These are phyloP conservation scores for Aeschynomene evenia DNA, from an alignment of 306 rosid genomes.

Conservation along the genomic window DNA sequence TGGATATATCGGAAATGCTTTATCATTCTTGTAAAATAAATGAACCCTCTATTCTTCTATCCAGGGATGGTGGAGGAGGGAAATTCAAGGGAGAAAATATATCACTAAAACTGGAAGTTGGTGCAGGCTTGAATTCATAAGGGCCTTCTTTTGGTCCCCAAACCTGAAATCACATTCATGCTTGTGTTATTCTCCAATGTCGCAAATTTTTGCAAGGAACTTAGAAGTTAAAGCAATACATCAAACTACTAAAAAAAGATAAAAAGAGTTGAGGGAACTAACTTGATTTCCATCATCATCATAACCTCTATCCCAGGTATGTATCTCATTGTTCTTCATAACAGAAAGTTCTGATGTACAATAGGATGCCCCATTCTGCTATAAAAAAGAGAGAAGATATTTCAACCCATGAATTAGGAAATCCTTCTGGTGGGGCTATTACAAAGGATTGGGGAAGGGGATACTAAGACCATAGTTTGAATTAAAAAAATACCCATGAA, in stretches of 20 bases:
- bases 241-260: conserved; percentile 19
- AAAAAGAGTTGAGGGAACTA: conserved; percentile 27
- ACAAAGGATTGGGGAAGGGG: not conserved
- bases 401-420: no score
- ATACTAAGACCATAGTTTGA: not conserved
- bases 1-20: conserved; percentile 19
- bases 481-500: conserved; percentile 76
- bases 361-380: conserved; percentile 88
- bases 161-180: conserved; percentile 50
- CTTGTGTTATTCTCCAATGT: not conserved
- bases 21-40: conserved; percentile 70
- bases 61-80: conserved; percentile 55
- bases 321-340: conserved; percentile 90
- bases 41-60: conserved; percentile 90
- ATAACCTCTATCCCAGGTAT: conserved; percentile 89
- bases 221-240: not conserved
- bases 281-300: conserved; percentile 90
- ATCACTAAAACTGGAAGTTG: conserved; percentile 63
- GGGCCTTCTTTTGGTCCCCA: conserved; percentile 96
- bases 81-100: conserved; percentile 59
- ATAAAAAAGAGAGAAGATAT: conserved; percentile 9
- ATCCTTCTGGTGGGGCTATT: not conserved
- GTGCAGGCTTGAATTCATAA: conserved; percentile 79
- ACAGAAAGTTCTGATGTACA: conserved; percentile 80
- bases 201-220: not conserved